A percentile compares a stretch with the other conserved stretches of the same genome.
phyloP scores from a whole-genome alignment of 2,329 filamentous ascomycete species.

The Pestalotiopsis sp. region DNA sequence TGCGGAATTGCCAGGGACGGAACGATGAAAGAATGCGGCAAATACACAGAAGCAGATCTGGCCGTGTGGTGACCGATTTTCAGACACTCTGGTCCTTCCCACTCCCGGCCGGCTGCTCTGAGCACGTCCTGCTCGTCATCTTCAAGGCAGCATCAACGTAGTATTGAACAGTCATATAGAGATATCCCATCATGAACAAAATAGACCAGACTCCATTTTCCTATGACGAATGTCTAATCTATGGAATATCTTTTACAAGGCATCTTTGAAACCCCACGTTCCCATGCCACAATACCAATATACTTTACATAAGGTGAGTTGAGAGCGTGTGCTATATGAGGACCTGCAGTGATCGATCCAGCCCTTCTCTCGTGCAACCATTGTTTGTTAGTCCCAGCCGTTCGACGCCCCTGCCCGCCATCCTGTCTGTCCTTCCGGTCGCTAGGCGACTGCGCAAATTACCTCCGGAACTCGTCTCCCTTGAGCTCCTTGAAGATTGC shows the following conservation, averaged over 20 bases:
- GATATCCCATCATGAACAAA: not conserved
- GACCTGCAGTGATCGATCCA: not conserved
- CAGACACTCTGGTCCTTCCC: too few species aligned
- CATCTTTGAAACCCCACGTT: not conserved
- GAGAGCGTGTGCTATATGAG: constrained; percentile 21
- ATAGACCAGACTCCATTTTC: not conserved
- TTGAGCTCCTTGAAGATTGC: constrained; percentile 26
- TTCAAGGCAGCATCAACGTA: too few species aligned
- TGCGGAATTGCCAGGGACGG: too few species aligned
- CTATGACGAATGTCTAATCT: constrained; percentile 12
- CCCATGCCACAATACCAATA: constrained; percentile 15
- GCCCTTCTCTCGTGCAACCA: not conserved
- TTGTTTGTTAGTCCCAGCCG: constrained; percentile 1
- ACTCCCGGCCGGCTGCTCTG: too few species aligned
- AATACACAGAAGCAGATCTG: not conserved
- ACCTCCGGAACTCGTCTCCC: constrained; percentile 23
- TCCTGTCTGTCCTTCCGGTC: not conserved
- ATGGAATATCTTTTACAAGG: constrained; percentile 20
- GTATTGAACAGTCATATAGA: not conserved
- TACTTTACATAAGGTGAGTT: constrained; percentile 27
- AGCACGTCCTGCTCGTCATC: too few species aligned
- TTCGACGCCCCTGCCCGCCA: constrained; percentile 10
- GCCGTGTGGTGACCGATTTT: too few species aligned
- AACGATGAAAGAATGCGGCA: too few species aligned
- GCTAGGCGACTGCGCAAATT: not conserved